Percentiles rank a stretch among this genome's conserved stretches.
These are phyloP conservation scores for Smittium mucronatum DNA, from an alignment of 371 early-diverging fungal species.

Conservation along the genomic window DNA sequence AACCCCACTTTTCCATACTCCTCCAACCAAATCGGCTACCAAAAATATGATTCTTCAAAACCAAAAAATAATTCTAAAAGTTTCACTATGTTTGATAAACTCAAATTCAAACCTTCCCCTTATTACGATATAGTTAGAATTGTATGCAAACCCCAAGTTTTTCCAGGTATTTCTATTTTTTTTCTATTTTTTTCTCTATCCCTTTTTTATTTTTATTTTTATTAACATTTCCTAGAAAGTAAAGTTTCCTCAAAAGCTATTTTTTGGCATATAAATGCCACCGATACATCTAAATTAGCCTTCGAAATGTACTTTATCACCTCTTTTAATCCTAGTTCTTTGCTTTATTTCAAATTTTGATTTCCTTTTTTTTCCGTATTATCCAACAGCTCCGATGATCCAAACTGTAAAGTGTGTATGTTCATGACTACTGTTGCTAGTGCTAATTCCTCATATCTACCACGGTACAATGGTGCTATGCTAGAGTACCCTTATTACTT, in stretches of 20 bases:
- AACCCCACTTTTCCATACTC: not conserved
- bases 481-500: constrained; percentile 6
- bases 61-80: not conserved
- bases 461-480: not conserved
- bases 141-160: not conserved
- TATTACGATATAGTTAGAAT: not conserved
- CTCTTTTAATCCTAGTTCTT: not conserved
- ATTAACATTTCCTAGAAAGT: not conserved
- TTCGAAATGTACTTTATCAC: not conserved
- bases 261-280: not conserved
- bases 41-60: not conserved
- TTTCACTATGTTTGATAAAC: constrained; percentile 5
- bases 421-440: not conserved
- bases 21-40: not conserved
- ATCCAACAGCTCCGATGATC: not conserved
- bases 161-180: not conserved
- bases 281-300: not conserved
- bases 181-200: not conserved
- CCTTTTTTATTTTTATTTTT: not conserved
- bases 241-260: not conserved
- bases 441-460: constrained; percentile 10
- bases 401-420: not conserved
- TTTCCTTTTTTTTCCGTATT: not conserved
- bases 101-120: constrained; percentile 3
- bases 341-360: not conserved